Conservation (phyloP, 75 land plant genomes). For the Pinus taeda region DNA sequence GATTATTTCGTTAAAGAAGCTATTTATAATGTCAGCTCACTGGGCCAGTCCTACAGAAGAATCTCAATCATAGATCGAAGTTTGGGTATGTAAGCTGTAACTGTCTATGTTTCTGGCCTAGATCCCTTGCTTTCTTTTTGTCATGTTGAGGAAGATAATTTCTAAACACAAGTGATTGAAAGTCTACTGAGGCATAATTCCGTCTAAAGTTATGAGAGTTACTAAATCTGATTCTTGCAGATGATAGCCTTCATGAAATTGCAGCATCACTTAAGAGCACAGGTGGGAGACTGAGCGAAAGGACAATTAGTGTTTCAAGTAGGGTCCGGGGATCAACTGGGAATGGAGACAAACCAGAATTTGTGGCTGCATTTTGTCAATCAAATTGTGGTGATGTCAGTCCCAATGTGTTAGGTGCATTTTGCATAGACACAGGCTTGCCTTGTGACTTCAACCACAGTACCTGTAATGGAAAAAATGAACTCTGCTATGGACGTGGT, state of each 20-base stretch:
- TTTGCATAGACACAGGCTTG: conserved; percentile 87
- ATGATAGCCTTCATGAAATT: conserved; percentile 37
- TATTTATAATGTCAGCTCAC: background rate
- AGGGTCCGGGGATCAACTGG: conserved; percentile 57
- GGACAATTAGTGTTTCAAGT: conserved; percentile 34
- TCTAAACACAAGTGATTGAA: background rate
- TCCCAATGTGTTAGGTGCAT: conserved; percentile 92
- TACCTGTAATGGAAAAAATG: conserved; percentile 95
- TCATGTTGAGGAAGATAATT: background rate
- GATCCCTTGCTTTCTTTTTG: background rate
- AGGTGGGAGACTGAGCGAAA: conserved; percentile 43
- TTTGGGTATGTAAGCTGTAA: background rate
- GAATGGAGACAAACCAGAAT: conserved; percentile 42
- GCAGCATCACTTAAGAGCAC: conserved; percentile 51
- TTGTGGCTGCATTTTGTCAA: conserved; percentile 96
- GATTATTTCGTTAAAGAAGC: conserved; percentile 13
- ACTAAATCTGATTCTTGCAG: conserved; percentile 27
- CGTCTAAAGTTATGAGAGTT: background rate
- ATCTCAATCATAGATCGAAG: conserved; percentile 47
- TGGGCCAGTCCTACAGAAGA: conserved; percentile 20
- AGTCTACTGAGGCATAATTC: background rate
- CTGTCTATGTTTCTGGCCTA: background rate
- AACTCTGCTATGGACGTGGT: conserved; percentile 94
- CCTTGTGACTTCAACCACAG: conserved; percentile 99
- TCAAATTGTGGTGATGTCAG: conserved; percentile 96